These are phyloP conservation scores for Microsporum canis DNA, from an alignment of 2,329 filamentous ascomycete genomes.

Conservation along the genomic window DNA sequence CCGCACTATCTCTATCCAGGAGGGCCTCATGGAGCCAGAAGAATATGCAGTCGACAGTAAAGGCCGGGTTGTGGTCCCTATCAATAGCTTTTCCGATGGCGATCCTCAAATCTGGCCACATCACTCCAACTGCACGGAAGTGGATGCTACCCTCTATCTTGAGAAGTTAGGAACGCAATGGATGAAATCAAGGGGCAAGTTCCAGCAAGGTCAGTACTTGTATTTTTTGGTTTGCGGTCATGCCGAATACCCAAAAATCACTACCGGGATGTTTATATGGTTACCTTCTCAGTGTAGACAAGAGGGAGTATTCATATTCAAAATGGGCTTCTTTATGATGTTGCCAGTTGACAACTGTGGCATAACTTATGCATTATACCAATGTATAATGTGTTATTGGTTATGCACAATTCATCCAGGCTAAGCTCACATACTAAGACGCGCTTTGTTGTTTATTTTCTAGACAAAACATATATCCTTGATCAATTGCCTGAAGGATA, in stretches of 20 bases:
- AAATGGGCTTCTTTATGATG: neutral
- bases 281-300: neutral
- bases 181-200: slow-evolving; percentile 36
- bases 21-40: neutral
- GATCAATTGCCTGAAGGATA: slow-evolving; percentile 46
- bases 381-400: neutral
- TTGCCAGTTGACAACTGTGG: neutral
- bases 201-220: slow-evolving; percentile 23
- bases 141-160: slow-evolving; percentile 34
- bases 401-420: neutral
- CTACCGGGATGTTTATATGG: neutral
- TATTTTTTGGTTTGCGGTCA: neutral
- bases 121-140: slow-evolving; percentile 23
- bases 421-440: neutral
- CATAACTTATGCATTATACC: neutral
- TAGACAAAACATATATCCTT: slow-evolving; percentile 35
- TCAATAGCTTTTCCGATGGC: slow-evolving; percentile 32
- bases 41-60: neutral
- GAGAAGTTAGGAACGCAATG: slow-evolving; percentile 39
- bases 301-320: neutral
- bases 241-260: neutral
- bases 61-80: slow-evolving; percentile 20
- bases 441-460: neutral
- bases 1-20: neutral
- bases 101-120: slow-evolving; percentile 27